Evolutionary conservation across 768 basidiomycete genomes (phyloP), one percentile per base, ranked within the genome.

Genomic region (Strobilomyces dryophilus): DNA sequence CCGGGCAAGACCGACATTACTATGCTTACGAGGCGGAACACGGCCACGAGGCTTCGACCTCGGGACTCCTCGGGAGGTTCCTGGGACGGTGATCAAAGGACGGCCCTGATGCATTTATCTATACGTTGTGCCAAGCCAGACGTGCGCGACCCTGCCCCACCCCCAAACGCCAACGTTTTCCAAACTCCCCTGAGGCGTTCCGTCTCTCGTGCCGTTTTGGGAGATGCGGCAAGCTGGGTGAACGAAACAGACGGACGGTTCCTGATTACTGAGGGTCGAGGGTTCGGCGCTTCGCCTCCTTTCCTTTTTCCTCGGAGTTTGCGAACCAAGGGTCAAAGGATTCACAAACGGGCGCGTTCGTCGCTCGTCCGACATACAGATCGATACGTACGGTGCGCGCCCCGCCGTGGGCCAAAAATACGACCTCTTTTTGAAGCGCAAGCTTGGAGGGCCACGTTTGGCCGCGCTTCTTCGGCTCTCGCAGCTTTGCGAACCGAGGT

Each of bases 51-150:
- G 36, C 46, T 4, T 39, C 44, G 31, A 29, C 61, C 34, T 49
- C 52, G 49, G 64, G 63, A 17, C 29, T 64, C 35, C 49, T 68
- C n/a, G 66, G 58, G 8, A 52, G 53, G 51, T 34, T 70, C 12
- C 52, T 66, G 40, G 61, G 64, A 10, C 51, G 66, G 26, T 62
- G 49, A 59, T 2, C 31, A 43, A 47, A 45, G 24, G 45, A 40
- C 18, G 18, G 20, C 20, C 40, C 20, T 21, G 40, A 35, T 35
- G 34, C 34, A 35, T 35, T 7, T 15, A 5, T 29, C 29, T 3
- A 36, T 36, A 36, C 35, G 35, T 36, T 36, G 17, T 17, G 17
- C 35, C 15, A 15, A 7, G 35, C 4, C 15, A n/a, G n/a, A n/a
- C n/a, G n/a, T n/a, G 15, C 15, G 6, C 4, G 35, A 14, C 35